Conservation (phyloP, 106 monocot genomes). For the Apostasia ramifera region DNA sequence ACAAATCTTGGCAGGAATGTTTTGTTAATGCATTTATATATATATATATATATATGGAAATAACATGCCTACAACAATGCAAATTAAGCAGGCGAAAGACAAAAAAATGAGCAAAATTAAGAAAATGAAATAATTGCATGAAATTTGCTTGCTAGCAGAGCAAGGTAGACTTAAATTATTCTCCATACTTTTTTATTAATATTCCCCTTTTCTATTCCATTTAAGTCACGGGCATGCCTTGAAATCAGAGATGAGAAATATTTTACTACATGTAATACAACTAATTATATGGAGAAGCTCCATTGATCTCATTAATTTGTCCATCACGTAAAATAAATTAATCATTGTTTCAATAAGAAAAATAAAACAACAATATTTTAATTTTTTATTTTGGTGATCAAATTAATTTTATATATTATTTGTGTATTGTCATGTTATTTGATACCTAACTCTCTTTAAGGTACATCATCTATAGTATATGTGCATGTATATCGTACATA, state of each 20-base stretch:
- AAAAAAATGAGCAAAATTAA: conserved; percentile 1
- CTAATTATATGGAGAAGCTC: too few species aligned
- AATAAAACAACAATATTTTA: too few species aligned
- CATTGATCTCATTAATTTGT: too few species aligned
- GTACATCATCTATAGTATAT: too few species aligned
- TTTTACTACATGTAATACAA: not conserved
- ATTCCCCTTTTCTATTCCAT: not conserved
- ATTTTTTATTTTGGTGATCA: too few species aligned
- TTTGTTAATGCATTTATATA: conserved; percentile 1
- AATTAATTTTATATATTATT: too few species aligned
- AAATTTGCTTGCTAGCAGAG: conserved; percentile 5
- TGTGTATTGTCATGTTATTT: too few species aligned
- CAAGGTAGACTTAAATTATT: conserved; percentile 5
- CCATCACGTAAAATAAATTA: too few species aligned
- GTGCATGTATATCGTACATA: too few species aligned
- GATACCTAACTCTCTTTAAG: too few species aligned
- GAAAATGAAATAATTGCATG: conserved; percentile 10
- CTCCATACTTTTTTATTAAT: not conserved
- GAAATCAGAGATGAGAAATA: conserved; percentile 4
- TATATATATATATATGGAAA: conserved; percentile 7
- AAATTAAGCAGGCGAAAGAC: not conserved
- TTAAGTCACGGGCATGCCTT: conserved; percentile 22
- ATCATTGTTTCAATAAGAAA: too few species aligned
- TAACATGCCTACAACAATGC: not conserved
- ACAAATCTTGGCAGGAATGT: conserved; percentile 19